Evolutionary conservation across 2,329 filamentous ascomycete species (phyloP), one percentile per base, ranked within the genome.

Genomic region (Pestalotiopsis sp.): DNA sequence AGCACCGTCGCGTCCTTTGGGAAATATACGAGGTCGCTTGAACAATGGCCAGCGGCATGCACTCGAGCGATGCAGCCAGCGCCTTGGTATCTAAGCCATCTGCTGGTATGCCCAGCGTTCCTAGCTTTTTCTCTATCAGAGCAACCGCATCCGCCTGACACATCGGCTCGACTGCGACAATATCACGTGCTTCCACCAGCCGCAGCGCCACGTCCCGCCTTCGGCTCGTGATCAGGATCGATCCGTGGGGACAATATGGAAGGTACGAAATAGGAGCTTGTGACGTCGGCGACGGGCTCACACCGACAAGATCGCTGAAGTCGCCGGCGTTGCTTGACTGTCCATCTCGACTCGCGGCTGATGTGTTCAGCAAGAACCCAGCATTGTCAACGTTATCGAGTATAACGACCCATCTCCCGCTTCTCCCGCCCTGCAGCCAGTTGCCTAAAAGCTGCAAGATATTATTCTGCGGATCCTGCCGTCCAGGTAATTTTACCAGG

Each of bases 301-400:
- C 49, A 27, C 39, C 25, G 27, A 57, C 17, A 9, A 25, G 17
- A 57, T n/a, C 17, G 52, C 7, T 9, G 52, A 9, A 57, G 17
- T 57, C 9, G 52, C 39, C 12, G 14, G 58, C 68, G 64, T 25
- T 55, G 41, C 52, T 20, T 9, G 14, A 9, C 25, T 66, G 12
- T 9, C 20, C 25, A 36, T 65, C 67, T 69, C 68, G 2, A 17
- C 23, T 23, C 72, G 20, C 13, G 68, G 69, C 69, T 38, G 61
- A 76, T 75, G 55, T 41, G 39, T 9, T 14, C 2, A 41, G 39
- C 13, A 79, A 75, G 7, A 79, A 69, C 11, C 75, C 65, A 45
- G 61, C 13, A 71, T 81, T 73, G 68, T 82, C 79, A 57, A 77
- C 79, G 68, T 77, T 81, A 58, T 83, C 79, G 25, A 83, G 73